phyloP scores from a whole-genome alignment of 805 yeast genomes.

The Starmera amethionina region DNA sequence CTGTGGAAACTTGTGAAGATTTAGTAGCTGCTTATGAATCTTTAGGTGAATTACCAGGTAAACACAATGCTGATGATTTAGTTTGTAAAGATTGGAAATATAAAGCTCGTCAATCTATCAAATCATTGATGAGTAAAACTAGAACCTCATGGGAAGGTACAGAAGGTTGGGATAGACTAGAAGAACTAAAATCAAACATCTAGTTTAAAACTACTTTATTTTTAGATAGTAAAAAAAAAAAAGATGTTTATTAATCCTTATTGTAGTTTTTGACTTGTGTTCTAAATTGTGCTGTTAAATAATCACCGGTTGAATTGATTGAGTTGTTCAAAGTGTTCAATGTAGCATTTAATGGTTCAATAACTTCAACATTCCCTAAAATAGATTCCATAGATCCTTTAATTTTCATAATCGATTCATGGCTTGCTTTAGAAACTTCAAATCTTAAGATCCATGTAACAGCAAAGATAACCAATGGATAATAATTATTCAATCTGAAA shows the following conservation, averaged over 20 bases:
- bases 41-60: conserved; percentile 77
- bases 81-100: conserved; percentile 91
- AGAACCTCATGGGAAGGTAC: conserved; percentile 70
- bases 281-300: too few relatives aligned
- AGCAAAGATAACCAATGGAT: conserved; percentile 23
- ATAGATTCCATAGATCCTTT: too few relatives aligned
- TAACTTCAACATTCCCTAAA: too few relatives aligned
- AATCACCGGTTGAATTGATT: too few relatives aligned
- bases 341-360: too few relatives aligned
- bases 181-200: conserved; percentile 22
- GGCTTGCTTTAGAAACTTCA: conserved; percentile 22
- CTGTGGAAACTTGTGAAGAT: conserved; percentile 71
- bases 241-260: too few relatives aligned
- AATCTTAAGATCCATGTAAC: conserved; percentile 29
- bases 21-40: conserved; percentile 80
- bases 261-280: too few relatives aligned
- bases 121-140: conserved; percentile 74
- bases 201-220: conserved; percentile 1
- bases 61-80: conserved; percentile 68
- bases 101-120: conserved; percentile 62
- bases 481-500: conserved; percentile 13
- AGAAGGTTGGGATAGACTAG: conserved; percentile 63
- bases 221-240: background rate
- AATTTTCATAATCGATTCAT: background rate
- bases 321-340: too few relatives aligned